Evolutionary conservation across 2,329 filamentous ascomycete species (phyloP), one percentile per base, ranked within the genome.

Genomic region (Capronia americana): DNA sequence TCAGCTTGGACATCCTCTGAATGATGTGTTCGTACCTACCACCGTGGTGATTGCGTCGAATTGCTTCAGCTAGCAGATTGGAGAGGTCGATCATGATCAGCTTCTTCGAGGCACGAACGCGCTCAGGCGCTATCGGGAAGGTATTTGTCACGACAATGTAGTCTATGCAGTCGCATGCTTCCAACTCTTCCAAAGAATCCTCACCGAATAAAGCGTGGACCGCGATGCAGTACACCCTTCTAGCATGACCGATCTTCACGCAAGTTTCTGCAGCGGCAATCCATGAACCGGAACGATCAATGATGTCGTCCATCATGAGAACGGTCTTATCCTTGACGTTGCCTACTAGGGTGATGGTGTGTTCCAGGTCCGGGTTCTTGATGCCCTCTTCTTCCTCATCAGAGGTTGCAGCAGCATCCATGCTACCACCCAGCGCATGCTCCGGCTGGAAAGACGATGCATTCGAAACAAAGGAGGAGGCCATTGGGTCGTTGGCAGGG

Each of bases 261-360:
- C 97, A 94, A 3, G 71, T 71, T 82, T 99, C 95, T 12, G 95
- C 95, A 6, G 95, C 95, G 5, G 94, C 94, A 72, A 99, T 96
- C 95, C 95, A 99, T 6, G 92, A 97, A 14, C 91, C 92, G 10
- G 93, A 89, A 81, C 97, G 97, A 81, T 99, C 95, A 75, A 99
- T 97, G 91, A 99, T 98, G 77, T 99, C 95, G 77, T 99, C 95
- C 57, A 99, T 91, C 68, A 99, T 93, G 76, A 99, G 90, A 61
- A 98, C 95, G 0, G 92, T 90, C 65, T 92, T 88, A 76, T 92
- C 88, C 75, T 89, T 90, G 67, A 99, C 95, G 74, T 98, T 92
- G 67, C 95, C 95, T 14, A 99, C 95, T n/a, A 99, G 84, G 0
- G 95, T 99, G 73, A 99, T 96, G 83, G 94, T 97, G 75, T 93